These are phyloP conservation scores for Chrysoporthe deuterocubensis DNA, from an alignment of 2,329 filamentous ascomycete genomes.

Conservation along the genomic window DNA sequence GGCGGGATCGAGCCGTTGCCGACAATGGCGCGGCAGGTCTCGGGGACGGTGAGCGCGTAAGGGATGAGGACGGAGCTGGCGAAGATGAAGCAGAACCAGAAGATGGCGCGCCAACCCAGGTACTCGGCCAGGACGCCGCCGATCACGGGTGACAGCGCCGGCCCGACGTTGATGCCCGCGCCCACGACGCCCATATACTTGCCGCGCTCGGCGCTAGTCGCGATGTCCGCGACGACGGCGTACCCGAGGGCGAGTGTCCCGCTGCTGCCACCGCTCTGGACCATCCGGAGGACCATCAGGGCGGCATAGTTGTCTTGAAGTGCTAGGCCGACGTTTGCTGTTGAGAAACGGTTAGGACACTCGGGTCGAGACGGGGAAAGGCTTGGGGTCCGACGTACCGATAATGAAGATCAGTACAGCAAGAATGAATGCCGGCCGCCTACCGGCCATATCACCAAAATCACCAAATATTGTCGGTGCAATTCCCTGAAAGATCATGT, in stretches of 20 bases:
- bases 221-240: slow-evolving; percentile 74
- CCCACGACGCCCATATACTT: slow-evolving; percentile 73
- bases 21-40: slow-evolving; percentile 63
- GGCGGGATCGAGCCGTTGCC: slow-evolving; percentile 66
- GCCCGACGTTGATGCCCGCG: slow-evolving; percentile 60
- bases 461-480: slow-evolving; percentile 65
- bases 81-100: slow-evolving; percentile 69
- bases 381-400: slow-evolving; percentile 14
- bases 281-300: slow-evolving; percentile 62
- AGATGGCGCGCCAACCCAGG: slow-evolving; percentile 69
- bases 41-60: slow-evolving; percentile 60
- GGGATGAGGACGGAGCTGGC: slow-evolving; percentile 55
- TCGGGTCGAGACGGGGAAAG: not conserved
- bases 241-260: slow-evolving; percentile 73
- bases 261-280: slow-evolving; percentile 68
- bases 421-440: slow-evolving; percentile 64
- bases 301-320: slow-evolving; percentile 61
- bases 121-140: slow-evolving; percentile 67
- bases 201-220: slow-evolving; percentile 70
- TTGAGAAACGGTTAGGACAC: not conserved
- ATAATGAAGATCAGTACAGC: slow-evolving; percentile 60
- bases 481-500: slow-evolving; percentile 67
- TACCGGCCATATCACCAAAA: slow-evolving; percentile 63
- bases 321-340: slow-evolving; percentile 63
- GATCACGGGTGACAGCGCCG: slow-evolving; percentile 61